Conservation (phyloP, 352 stramenopile species). For the Globisporangium perplexum region DNA sequence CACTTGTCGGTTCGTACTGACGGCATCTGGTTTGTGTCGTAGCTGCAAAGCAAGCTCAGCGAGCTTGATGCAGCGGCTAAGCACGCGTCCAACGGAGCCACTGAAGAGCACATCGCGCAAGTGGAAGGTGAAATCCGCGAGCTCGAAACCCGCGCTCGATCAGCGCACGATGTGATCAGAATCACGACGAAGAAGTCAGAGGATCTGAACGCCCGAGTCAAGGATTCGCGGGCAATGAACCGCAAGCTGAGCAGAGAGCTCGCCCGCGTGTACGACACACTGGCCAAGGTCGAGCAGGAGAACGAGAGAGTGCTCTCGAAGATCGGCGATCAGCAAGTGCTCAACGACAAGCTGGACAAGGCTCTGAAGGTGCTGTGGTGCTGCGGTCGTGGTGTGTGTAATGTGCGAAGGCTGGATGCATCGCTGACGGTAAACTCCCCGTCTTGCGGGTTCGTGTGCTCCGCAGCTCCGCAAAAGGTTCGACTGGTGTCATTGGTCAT, state of each 20-base stretch:
- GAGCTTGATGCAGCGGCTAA: conserved; percentile 1
- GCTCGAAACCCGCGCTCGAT: conserved; percentile 1
- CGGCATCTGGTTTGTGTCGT: not conserved
- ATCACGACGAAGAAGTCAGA: not conserved
- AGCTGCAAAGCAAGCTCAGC: conserved; percentile 5
- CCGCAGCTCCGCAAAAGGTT: not conserved
- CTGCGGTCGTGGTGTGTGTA: not conserved
- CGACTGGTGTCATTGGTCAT: not conserved
- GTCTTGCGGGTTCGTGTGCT: not conserved
- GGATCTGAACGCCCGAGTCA: not conserved
- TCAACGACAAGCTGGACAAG: conserved; percentile 6
- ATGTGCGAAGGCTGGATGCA: not conserved
- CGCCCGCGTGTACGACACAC: not conserved
- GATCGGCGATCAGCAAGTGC: conserved; percentile 2
- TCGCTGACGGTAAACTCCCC: not conserved
- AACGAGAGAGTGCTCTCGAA: conserved; percentile 3
- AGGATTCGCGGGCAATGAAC: not conserved
- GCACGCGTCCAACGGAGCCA: not conserved
- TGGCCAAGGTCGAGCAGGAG: conserved; percentile 3
- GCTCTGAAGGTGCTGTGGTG: conserved; percentile 2
- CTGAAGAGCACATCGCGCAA: not conserved
- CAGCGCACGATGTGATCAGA: not conserved
- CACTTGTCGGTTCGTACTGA: not conserved
- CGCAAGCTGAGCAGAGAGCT: conserved; percentile 4
- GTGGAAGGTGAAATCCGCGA: conserved; percentile 2